A percentile compares a stretch with the other conserved stretches of the same genome.
Evolutionary conservation across 2,329 filamentous ascomycete species (phyloP).

Genomic region (Scedosporium minutisporum): DNA sequence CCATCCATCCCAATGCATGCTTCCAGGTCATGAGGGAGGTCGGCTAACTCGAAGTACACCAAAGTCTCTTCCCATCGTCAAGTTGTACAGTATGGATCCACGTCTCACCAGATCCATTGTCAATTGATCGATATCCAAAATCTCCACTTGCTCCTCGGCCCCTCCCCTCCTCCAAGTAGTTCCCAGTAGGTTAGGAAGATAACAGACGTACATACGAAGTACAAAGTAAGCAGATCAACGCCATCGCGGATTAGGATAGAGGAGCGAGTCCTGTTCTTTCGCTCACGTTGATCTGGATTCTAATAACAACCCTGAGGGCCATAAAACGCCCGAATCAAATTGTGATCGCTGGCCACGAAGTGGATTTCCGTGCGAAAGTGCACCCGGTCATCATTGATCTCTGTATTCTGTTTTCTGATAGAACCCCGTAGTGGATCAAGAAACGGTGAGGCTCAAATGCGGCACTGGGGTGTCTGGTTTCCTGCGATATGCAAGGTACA

Average conservation of each 20-base stretch:
- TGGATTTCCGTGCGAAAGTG: background rate
- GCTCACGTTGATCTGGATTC: background rate
- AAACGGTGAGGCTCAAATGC: background rate
- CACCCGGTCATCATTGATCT: background rate
- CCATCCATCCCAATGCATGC: background rate
- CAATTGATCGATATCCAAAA: background rate
- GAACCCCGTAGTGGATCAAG: background rate
- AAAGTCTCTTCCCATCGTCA: too few species aligned
- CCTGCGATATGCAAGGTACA: constrained; percentile 2
- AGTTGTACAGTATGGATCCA: too few species aligned
- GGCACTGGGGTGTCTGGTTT: background rate
- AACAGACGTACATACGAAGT: too few species aligned
- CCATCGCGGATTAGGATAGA: too few species aligned
- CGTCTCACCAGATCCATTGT: background rate
- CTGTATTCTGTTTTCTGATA: background rate
- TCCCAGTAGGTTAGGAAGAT: background rate
- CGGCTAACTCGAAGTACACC: too few species aligned
- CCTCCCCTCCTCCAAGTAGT: background rate
- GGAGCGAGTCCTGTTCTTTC: background rate
- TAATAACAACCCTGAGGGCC: too few species aligned
- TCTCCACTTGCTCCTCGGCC: too few species aligned
- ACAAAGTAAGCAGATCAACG: too few species aligned
- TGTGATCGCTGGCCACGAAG: background rate
- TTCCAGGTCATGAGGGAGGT: too few species aligned
- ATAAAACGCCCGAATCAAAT: background rate